Conservation (phyloP, 1,284 basidiomycete genomes). For the Ganoderma sinense region DNA sequence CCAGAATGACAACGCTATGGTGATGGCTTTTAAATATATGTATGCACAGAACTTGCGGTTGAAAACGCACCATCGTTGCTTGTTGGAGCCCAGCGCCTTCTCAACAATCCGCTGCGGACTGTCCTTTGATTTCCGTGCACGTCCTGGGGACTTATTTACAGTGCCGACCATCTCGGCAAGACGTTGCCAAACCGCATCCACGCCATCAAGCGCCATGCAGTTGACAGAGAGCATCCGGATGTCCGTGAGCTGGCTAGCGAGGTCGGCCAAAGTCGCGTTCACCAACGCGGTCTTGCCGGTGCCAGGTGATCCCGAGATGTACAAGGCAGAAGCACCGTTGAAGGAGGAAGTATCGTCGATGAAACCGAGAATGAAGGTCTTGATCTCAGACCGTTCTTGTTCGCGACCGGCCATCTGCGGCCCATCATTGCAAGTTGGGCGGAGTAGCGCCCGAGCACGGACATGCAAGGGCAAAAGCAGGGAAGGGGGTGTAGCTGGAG, state of each 20-base stretch:
- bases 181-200: slow-evolving; percentile 76
- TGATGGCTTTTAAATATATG: slow-evolving; percentile 4
- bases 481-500: slow-evolving; percentile 65
- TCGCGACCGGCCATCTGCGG: slow-evolving; percentile 70
- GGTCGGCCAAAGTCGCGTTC: slow-evolving; percentile 59
- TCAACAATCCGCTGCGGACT: slow-evolving; percentile 52
- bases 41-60: not conserved
- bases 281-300: slow-evolving; percentile 86
- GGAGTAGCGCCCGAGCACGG: slow-evolving; percentile 72
- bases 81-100: slow-evolving; percentile 45
- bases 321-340: slow-evolving; percentile 54
- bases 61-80: slow-evolving; percentile 65
- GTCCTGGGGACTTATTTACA: slow-evolving; percentile 45
- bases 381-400: slow-evolving; percentile 62
- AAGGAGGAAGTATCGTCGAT: slow-evolving; percentile 42
- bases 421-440: slow-evolving; percentile 66
- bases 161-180: slow-evolving; percentile 63
- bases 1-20: slow-evolving; percentile 73
- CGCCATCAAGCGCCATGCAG: slow-evolving; percentile 75
- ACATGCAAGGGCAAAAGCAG: slow-evolving; percentile 63
- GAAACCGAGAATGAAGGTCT: slow-evolving; percentile 63
- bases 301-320: slow-evolving; percentile 82
- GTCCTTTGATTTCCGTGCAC: slow-evolving; percentile 38
- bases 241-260: slow-evolving; percentile 45
- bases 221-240: slow-evolving; percentile 68